phyloP scores from a whole-genome alignment of 768 basidiomycete species.

The Amanita inopinata region DNA sequence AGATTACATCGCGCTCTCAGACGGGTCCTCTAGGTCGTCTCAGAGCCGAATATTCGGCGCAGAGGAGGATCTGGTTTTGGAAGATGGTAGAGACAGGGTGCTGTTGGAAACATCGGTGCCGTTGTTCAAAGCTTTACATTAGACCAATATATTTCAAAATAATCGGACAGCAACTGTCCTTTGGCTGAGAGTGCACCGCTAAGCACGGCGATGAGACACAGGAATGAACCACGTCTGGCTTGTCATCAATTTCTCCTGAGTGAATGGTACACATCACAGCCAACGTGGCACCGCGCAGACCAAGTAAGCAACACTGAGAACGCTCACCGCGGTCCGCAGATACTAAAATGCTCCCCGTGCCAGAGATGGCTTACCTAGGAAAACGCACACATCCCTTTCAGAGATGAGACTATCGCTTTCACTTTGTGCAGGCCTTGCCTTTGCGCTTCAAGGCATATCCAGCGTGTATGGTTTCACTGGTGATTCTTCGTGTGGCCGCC shows the following conservation, averaged over 20 bases:
- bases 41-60: slow-evolving; percentile 6
- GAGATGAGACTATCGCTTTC: neutral
- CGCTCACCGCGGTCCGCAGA: neutral
- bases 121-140: too few relatives aligned
- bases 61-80: neutral
- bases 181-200: too few relatives aligned
- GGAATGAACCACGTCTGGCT: too few relatives aligned
- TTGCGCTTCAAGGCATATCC: neutral
- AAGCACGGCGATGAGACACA: too few relatives aligned
- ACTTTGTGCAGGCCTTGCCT: neutral
- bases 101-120: too few relatives aligned
- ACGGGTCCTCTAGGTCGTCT: slow-evolving; percentile 2
- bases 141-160: too few relatives aligned
- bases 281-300: too few relatives aligned
- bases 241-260: too few relatives aligned
- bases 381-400: neutral
- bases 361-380: too few relatives aligned
- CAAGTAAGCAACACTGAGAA: neutral
- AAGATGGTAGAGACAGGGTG: too few relatives aligned
- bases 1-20: slow-evolving; percentile 8
- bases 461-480: neutral
- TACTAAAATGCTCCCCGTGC: neutral
- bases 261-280: too few relatives aligned
- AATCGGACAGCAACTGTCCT: too few relatives aligned
- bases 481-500: neutral